Evolutionary conservation across 1,139 yeast species (phyloP).

Genomic region (Saccharomyces hybrid): DNA sequence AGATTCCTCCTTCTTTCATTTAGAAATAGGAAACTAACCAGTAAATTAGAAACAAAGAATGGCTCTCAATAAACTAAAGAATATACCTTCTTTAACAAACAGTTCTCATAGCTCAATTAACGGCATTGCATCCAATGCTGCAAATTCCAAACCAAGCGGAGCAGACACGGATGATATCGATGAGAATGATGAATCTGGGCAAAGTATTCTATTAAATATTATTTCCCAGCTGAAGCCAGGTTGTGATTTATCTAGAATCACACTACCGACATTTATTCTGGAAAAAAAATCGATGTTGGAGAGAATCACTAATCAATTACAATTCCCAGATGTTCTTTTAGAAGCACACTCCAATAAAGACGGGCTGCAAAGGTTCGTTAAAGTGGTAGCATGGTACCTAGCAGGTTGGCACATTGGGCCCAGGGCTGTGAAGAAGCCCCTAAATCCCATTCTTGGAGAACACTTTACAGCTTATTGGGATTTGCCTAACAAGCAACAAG

Average conservation of each 20-base stretch:
- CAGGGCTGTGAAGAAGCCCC: constrained; percentile 93
- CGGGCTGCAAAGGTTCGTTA: constrained; percentile 58
- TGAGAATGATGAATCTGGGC: constrained; percentile 86
- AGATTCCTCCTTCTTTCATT: background rate
- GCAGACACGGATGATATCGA: constrained; percentile 61
- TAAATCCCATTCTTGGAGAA: constrained; percentile 92
- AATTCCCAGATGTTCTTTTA: constrained; percentile 68
- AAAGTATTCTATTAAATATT: constrained; percentile 74
- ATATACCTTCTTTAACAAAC: background rate
- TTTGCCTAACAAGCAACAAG: constrained; percentile 57
- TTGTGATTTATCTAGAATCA: constrained; percentile 78
- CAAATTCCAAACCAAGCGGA: background rate
- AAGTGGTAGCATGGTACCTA: constrained; percentile 79
- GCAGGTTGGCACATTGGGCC: constrained; percentile 98
- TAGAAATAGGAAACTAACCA: background rate
- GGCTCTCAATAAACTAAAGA: background rate
- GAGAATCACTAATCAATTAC: constrained; percentile 83
- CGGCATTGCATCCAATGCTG: background rate
- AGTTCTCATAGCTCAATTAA: background rate
- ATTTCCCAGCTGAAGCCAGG: constrained; percentile 91
- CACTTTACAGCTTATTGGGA: constrained; percentile 90
- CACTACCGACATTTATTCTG: constrained; percentile 87
- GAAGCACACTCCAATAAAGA: constrained; percentile 57
- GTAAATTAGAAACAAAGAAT: background rate
- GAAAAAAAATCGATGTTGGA: constrained; percentile 96